Evolutionary conservation across 306 rosid genomes (phyloP).

Genomic region (Prunus davidiana): DNA sequence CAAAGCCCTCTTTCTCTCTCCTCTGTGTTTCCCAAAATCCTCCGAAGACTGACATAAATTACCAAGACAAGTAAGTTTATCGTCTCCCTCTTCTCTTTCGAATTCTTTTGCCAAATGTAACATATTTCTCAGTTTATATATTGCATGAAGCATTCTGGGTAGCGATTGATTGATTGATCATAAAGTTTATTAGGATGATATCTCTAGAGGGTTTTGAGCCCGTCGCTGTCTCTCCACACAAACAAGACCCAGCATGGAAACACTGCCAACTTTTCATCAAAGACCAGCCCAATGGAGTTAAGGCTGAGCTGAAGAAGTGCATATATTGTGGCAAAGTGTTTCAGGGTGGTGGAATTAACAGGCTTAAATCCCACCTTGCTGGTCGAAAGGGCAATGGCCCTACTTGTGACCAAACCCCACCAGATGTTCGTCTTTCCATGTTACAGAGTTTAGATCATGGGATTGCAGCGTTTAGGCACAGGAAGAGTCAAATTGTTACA

Average conservation of each 20-base stretch:
- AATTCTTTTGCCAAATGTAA: neutral
- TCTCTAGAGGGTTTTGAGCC: constrained; percentile 28
- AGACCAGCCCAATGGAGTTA: constrained; percentile 5
- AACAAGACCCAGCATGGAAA: constrained; percentile 34
- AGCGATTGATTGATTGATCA: neutral
- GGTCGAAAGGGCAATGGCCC: constrained; percentile 30
- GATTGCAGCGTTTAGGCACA: constrained; percentile 4
- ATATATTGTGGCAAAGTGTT: constrained; percentile 30
- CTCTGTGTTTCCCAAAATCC: neutral
- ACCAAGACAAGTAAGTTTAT: constrained; percentile 3
- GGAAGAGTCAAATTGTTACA: constrained; percentile 1
- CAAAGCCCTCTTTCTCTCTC: neutral
- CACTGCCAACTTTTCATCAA: constrained; percentile 21
- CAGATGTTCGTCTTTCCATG: constrained; percentile 15
- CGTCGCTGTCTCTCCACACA: constrained; percentile 15
- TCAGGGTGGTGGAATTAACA: constrained; percentile 32
- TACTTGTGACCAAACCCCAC: constrained; percentile 19
- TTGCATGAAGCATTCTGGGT: neutral
- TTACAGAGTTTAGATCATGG: constrained; percentile 12
- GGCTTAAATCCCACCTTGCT: constrained; percentile 28
- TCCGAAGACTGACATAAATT: neutral
- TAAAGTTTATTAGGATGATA: constrained; percentile 1
- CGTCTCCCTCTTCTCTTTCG: neutral
- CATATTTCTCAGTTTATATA: neutral
- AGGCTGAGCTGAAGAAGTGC: constrained; percentile 24